Evolutionary conservation across 306 rosid genomes (phyloP).

Genomic region (Senna siamea): DNA sequence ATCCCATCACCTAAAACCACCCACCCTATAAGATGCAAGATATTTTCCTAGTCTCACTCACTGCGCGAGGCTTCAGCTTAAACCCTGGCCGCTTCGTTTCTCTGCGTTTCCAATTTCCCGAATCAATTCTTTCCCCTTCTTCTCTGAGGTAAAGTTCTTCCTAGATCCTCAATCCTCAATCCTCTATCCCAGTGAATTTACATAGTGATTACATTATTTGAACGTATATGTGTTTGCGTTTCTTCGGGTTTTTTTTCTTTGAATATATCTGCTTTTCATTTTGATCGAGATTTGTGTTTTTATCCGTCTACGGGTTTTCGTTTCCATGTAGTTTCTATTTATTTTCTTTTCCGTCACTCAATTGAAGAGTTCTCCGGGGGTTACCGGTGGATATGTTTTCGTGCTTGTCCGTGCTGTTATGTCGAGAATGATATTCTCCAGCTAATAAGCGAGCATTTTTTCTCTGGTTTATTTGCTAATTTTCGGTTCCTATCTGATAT

Average conservation of each 20-base stretch:
- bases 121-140: background rate
- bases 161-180: background rate
- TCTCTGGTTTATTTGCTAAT: background rate
- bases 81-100: slow-evolving; percentile 68
- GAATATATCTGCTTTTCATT: background rate
- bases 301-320: background rate
- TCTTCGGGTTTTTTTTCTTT: background rate
- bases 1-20: background rate
- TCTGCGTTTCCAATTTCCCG: background rate
- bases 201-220: background rate
- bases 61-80: slow-evolving; percentile 31
- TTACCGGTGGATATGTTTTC: background rate
- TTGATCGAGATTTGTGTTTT: background rate
- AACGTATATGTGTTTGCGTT: background rate
- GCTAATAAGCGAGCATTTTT: background rate
- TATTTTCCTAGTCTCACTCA: background rate
- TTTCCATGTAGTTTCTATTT: background rate
- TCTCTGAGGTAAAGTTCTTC: slow-evolving; percentile 42
- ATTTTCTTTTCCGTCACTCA: background rate
- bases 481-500: background rate
- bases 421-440: background rate
- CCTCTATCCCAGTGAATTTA: no score
- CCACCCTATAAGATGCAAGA: slow-evolving; percentile 22
- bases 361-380: background rate
- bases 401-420: background rate